Percentiles rank a stretch among this genome's conserved stretches.
phyloP scores from a whole-genome alignment of 352 stramenopile genomes.

The Globisporangium viniferum region DNA sequence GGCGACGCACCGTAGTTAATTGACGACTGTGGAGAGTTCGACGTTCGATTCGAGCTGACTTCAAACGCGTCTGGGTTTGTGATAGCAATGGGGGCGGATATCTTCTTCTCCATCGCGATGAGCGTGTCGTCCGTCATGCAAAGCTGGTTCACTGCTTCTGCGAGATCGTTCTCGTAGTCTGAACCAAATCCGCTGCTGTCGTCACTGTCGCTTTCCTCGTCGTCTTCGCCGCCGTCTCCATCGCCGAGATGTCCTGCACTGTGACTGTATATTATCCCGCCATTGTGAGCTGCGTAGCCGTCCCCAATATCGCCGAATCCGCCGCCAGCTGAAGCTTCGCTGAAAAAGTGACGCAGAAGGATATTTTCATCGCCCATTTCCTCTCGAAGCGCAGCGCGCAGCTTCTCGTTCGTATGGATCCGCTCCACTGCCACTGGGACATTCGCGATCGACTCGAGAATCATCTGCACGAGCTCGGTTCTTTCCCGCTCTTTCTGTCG shows the following conservation, averaged over 20 bases:
- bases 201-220: constrained; percentile 17
- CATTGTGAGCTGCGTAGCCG: background rate
- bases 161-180: constrained; percentile 71
- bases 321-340: background rate
- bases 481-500: constrained; percentile 57
- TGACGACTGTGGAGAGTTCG: constrained; percentile 67
- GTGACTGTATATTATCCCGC: constrained; percentile 5
- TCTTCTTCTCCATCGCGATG: constrained; percentile 40
- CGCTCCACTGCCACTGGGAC: constrained; percentile 66
- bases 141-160: constrained; percentile 62
- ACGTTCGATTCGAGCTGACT: constrained; percentile 28
- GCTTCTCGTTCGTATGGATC: constrained; percentile 67
- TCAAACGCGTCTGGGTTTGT: constrained; percentile 19
- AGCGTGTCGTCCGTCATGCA: constrained; percentile 64
- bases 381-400: constrained; percentile 51
- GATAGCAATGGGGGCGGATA: constrained; percentile 58
- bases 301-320: constrained; percentile 7
- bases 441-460: constrained; percentile 71
- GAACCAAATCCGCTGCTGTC: constrained; percentile 54
- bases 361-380: constrained; percentile 53
- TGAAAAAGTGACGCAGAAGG: constrained; percentile 49
- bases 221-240: constrained; percentile 6
- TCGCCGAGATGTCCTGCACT: constrained; percentile 13
- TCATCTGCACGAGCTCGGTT: constrained; percentile 67
- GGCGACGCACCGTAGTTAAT: constrained; percentile 60